phyloP scores from a whole-genome alignment of 2,329 filamentous ascomycete genomes.

The Pseudogymnoascus sp. region DNA sequence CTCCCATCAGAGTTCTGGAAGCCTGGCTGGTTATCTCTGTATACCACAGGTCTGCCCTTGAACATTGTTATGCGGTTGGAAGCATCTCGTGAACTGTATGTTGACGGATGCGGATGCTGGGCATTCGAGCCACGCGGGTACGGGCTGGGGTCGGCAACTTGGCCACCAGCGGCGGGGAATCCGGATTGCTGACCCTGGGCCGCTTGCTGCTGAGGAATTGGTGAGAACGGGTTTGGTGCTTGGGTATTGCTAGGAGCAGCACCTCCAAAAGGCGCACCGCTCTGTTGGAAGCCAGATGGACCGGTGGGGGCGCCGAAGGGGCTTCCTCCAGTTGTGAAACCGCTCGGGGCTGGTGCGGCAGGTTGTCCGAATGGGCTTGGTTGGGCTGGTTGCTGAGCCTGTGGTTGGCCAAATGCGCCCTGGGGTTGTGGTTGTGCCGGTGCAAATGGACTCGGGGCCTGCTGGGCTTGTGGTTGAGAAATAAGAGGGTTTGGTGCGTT shows the following conservation, averaged over 20 bases:
- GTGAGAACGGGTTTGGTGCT: constrained; percentile 13
- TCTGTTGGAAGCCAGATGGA: neutral
- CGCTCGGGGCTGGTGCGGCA: neutral
- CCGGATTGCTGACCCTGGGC: neutral
- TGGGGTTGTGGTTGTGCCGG: neutral
- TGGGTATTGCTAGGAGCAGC: constrained; percentile 19
- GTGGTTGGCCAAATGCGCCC: constrained; percentile 2
- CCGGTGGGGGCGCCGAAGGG: neutral
- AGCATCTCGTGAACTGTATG: constrained; percentile 16
- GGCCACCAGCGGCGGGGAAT: neutral
- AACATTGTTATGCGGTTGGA: constrained; percentile 43
- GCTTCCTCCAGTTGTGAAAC: constrained; percentile 1
- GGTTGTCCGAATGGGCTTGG: constrained; percentile 10
- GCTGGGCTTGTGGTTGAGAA: constrained; percentile 10
- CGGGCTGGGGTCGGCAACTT: neutral
- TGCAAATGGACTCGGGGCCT: neutral
- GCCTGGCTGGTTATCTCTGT: constrained; percentile 43
- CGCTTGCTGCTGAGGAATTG: constrained; percentile 13
- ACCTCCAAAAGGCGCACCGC: constrained; percentile 25
- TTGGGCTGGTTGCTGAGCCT: neutral
- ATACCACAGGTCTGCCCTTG: constrained; percentile 56
- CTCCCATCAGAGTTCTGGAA: constrained; percentile 44
- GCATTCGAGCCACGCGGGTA: constrained; percentile 8
- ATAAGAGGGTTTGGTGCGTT: constrained; percentile 22
- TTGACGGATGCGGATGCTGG: constrained; percentile 13